phyloP scores from a whole-genome alignment of 2,329 filamentous ascomycete genomes.

The Botrytis squamosa region DNA sequence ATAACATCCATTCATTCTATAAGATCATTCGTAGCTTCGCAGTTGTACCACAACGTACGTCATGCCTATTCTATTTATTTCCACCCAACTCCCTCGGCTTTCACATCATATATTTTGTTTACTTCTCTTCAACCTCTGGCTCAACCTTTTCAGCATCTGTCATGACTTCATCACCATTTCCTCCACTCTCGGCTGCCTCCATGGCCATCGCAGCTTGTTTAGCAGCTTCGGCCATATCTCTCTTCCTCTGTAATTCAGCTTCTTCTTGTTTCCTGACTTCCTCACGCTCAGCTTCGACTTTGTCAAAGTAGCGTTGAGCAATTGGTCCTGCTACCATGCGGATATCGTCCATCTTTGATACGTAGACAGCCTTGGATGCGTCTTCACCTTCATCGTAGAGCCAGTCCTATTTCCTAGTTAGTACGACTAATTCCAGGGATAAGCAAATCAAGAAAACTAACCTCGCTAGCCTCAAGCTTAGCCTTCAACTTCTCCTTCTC shows the following conservation, averaged over 20 bases:
- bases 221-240: constrained; percentile 45
- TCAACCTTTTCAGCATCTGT: constrained; percentile 50
- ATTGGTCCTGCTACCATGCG: constrained; percentile 87
- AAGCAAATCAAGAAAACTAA: constrained; percentile 50
- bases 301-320: constrained; percentile 92
- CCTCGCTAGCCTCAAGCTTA: constrained; percentile 83
- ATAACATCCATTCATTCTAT: constrained; percentile 18
- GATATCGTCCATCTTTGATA: constrained; percentile 95
- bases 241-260: constrained; percentile 49
- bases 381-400: constrained; percentile 97
- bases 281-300: constrained; percentile 82
- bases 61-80: constrained; percentile 16
- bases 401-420: constrained; percentile 72
- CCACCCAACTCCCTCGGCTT: constrained; percentile 1
- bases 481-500: constrained; percentile 85
- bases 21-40: constrained; percentile 11
- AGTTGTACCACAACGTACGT: constrained; percentile 6
- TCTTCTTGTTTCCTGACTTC: constrained; percentile 69
- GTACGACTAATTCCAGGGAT: constrained; percentile 15
- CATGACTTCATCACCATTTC: constrained; percentile 63
- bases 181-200: constrained; percentile 34
- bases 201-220: constrained; percentile 49
- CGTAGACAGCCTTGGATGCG: constrained; percentile 87
- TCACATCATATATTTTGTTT: not conserved
- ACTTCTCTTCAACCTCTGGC: constrained; percentile 35